Base-by-base conservation (phyloP, 208 protist species). In the Trypanosoma scelopori region DNA sequence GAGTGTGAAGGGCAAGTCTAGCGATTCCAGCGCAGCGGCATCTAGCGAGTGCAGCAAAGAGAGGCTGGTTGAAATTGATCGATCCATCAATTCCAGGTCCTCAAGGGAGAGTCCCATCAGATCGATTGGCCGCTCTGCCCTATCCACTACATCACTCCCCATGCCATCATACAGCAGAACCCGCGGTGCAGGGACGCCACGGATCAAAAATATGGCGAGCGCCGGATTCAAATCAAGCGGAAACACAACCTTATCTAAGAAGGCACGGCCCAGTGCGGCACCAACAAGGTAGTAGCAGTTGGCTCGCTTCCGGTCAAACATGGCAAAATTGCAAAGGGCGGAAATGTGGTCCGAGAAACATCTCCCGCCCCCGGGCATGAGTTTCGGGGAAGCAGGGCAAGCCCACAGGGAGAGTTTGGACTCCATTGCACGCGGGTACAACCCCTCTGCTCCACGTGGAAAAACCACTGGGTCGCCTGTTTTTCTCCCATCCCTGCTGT, bases 1-100 rank as follows among this genome's bases (percentile, higher is more conserved):
- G 0, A 97, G 55, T 13, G 89, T 95, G 65, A 96, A 96, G 43
- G 77, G 84, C n/a, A 95, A 50, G 13, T 92, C 76, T 6, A 95
- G 72, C 13, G 75, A 60, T 15, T 55, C 55, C 6, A 95, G 53
- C 11, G 69, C 79, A 3, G 63, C 60, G 5, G 37, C 64, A 49
- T 80, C 80, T 35, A 91, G 42, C 12, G 65, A 63, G 2, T 66
- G 43, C 30, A 95, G 60, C 6, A 79, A 60, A 4, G 37, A 71
- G 5, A 95, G 50, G 61, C 82, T 89, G 27, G 65, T 35, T 30
- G 80, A 74, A 12, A 92, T 53, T 12, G 68, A 72, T 16, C 55
- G 20, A 65, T 95, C 89, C 64, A 91, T 82, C 71, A 84, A 74
- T 28, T 77, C 74, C 28, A 78, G 59, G 18, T 78, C 78, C 15